Base-by-base conservation (phyloP, 1,284 basidiomycete species). In the Rhodotorula sp. region DNA sequence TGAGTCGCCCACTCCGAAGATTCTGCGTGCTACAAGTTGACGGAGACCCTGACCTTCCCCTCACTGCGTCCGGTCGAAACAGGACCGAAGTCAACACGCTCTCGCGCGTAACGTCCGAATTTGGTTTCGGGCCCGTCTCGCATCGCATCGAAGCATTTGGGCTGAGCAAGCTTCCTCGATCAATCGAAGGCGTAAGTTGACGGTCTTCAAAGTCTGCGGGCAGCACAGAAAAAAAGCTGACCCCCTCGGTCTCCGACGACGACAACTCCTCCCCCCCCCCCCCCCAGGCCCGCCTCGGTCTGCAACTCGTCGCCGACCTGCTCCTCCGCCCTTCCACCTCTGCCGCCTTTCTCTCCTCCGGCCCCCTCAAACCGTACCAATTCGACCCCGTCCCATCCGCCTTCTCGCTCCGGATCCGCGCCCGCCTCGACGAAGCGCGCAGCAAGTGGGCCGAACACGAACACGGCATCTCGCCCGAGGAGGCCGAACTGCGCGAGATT, bases 41-140 rank as follows among this genome's bases (percentile, higher is more conserved):
- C 23, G 12, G 15, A 23, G 8, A 47, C 47, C 2, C 59, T 26
- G 20, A 14, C 8, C 26, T 8, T 26, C 5, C 21, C 1, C 1
- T 39, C 16, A 10, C 1, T 8, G 2, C 18, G 34, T 34, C 34
- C 34, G 34, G 34, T 8, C 34, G 6, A 34, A 34, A 5, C 63
- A 76, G 75, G 0, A 76, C 75, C 7, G 57, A 67, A 10, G 68
- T 65, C 4, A 46, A 34, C 5, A 76, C 75, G 14, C 54, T 67
- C n/a, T 68, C 75, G 5, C 58, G 69, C 14, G 68, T 76, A 5
- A 72, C 70, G n/a, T 76, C 75, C 26, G 75, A 74, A 10, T 70
- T 76, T 46, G 75, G 71, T 26, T 75, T 76, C 56, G 75, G 75
- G 75, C 69, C 73, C 15, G 49, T 76, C 8, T 51, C 67, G 26